Conservation (phyloP, 768 basidiomycete species). For the Tulasnella sp. region DNA sequence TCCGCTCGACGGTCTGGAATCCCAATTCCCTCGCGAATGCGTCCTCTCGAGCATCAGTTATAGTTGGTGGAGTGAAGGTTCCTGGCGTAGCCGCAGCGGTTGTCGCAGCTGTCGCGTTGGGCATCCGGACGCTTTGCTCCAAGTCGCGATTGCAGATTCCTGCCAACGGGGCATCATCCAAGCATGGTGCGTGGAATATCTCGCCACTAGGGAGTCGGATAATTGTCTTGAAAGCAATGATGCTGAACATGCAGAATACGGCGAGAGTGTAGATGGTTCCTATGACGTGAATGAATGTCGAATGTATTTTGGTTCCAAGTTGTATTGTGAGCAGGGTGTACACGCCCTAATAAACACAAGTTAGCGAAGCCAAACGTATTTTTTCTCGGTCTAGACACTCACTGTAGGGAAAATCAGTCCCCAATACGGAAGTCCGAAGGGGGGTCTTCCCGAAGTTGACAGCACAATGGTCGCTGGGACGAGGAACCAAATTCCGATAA, state of each 20-base stretch:
- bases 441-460: slow-evolving; percentile 36
- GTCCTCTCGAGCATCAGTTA: background rate
- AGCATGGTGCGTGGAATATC: slow-evolving; percentile 15
- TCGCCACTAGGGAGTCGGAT: background rate
- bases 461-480: slow-evolving; percentile 45
- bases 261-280: slow-evolving; percentile 43
- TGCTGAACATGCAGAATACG: slow-evolving; percentile 15
- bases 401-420: slow-evolving; percentile 66
- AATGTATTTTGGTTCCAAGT: slow-evolving; percentile 42
- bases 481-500: slow-evolving; percentile 56
- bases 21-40: background rate
- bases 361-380: background rate
- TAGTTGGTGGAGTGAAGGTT: background rate
- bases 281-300: slow-evolving; percentile 47
- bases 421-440: slow-evolving; percentile 57
- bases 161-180: background rate
- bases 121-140: background rate
- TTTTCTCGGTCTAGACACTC: slow-evolving; percentile 26
- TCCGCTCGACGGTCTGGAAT: background rate
- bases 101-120: background rate
- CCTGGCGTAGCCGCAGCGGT: background rate
- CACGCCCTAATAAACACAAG: slow-evolving; percentile 32
- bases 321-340: slow-evolving; percentile 54
- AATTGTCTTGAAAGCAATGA: slow-evolving; percentile 10
- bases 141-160: background rate